A percentile compares a stretch with the other conserved stretches of the same genome.
These are phyloP conservation scores for Corymbia citriodora DNA, from an alignment of 441 rosid genomes.

Conservation along the genomic window DNA sequence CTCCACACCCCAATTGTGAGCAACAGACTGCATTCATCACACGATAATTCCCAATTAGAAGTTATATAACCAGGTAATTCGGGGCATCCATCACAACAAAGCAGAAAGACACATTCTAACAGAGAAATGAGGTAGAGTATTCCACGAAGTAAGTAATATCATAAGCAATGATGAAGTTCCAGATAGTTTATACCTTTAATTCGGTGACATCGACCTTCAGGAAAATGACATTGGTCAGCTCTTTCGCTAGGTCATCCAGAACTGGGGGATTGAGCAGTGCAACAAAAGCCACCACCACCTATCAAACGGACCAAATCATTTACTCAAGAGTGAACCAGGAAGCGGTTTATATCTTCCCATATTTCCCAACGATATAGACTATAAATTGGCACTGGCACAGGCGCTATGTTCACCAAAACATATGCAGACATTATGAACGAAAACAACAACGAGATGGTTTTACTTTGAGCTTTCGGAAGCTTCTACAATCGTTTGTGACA, in stretches of 20 bases:
- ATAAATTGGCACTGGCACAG: not conserved
- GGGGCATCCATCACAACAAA: not conserved
- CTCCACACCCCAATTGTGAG: not conserved
- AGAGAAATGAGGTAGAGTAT: not conserved
- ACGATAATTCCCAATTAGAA: not conserved
- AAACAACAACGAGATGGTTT: not conserved
- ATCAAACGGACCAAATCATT: not conserved
- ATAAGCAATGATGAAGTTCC: not conserved
- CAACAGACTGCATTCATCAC: not conserved
- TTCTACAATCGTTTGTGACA: not conserved
- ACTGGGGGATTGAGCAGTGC: not conserved
- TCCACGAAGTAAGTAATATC: not conserved
- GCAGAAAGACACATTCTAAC: not conserved
- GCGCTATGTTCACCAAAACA: too few relatives aligned
- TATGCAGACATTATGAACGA: not conserved
- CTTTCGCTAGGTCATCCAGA: not conserved
- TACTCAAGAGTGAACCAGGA: not conserved
- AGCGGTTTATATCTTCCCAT: not conserved
- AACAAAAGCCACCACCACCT: conserved; percentile 12
- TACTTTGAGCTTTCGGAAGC: not conserved
- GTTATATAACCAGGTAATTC: not conserved
- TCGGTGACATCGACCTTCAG: conserved; percentile 14
- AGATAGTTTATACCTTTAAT: not conserved
- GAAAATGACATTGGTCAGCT: conserved; percentile 9
- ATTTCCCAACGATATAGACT: not conserved